phyloP scores from a whole-genome alignment of 495 filamentous ascomycete species.

The Parathielavia appendiculata region DNA sequence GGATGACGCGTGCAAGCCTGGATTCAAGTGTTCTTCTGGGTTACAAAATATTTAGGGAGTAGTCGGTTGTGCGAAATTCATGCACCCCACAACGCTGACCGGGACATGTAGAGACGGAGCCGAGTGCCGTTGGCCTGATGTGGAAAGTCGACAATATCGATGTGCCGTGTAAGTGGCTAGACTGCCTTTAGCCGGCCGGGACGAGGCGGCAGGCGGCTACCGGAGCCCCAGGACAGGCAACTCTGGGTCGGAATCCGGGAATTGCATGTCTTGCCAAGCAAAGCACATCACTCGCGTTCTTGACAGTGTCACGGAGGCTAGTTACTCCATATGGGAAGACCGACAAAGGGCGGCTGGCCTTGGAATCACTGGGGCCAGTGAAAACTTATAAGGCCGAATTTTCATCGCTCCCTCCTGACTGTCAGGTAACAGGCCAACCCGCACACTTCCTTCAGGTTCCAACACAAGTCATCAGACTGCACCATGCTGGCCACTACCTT shows the following conservation, averaged over 20 bases:
- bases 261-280: slow-evolving; percentile 15
- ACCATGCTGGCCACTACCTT: slow-evolving; percentile 23
- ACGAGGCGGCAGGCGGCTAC: slow-evolving; percentile 18
- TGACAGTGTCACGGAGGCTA: slow-evolving; percentile 7
- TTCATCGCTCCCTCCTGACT: not conserved
- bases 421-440: not conserved
- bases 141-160: slow-evolving; percentile 15
- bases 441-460: no score
- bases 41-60: no score
- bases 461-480: no score
- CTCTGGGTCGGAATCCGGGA: slow-evolving; percentile 15
- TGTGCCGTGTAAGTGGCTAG: slow-evolving; percentile 13
- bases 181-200: slow-evolving; percentile 23
- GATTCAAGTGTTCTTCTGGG: not conserved
- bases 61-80: slow-evolving; percentile 4
- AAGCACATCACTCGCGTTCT: not conserved
- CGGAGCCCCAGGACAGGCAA: slow-evolving; percentile 6
- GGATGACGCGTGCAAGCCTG: not conserved
- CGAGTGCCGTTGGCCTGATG: slow-evolving; percentile 13
- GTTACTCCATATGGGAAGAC: slow-evolving; percentile 14
- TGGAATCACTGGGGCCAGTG: not conserved
- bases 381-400: not conserved
- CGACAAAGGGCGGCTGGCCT: not conserved
- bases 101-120: slow-evolving; percentile 3
- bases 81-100: slow-evolving; percentile 20